phyloP scores from a whole-genome alignment of 805 yeast species.

The Candida ortonii region DNA sequence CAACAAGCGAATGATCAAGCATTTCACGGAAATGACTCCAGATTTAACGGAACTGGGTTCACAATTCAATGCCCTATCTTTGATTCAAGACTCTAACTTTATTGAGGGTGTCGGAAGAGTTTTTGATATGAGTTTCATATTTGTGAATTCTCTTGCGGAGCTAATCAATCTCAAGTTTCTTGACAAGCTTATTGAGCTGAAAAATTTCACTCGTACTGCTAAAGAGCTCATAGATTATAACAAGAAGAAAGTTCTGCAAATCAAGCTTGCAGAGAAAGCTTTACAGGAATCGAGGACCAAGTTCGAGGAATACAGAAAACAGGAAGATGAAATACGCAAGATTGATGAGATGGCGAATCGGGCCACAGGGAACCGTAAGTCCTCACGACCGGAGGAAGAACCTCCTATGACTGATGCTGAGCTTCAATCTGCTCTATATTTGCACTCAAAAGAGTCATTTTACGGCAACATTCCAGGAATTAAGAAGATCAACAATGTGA shows the following conservation, averaged over 20 bases:
- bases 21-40: constrained; percentile 42
- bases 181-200: constrained; percentile 35
- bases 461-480: constrained; percentile 36
- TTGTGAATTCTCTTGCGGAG: constrained; percentile 39
- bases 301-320: constrained; percentile 26
- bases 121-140: constrained; percentile 67
- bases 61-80: constrained; percentile 50
- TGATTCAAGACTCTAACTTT: constrained; percentile 39
- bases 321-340: constrained; percentile 31
- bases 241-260: constrained; percentile 34
- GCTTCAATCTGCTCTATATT: constrained; percentile 30
- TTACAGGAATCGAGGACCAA: constrained; percentile 25
- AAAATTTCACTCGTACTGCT: constrained; percentile 30
- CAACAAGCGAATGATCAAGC: constrained; percentile 46
- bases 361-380: constrained; percentile 20
- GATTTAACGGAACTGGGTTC: constrained; percentile 55
- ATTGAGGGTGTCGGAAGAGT: constrained; percentile 85
- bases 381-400: constrained; percentile 16
- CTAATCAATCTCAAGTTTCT: constrained; percentile 30
- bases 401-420: constrained; percentile 33
- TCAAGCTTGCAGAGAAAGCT: constrained; percentile 27
- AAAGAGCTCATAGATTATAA: constrained; percentile 34
- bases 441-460: constrained; percentile 27
- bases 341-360: constrained; percentile 31
- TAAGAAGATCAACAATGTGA: constrained; percentile 33